Conservation (phyloP, 345 rosid genomes). For the Eucalyptus cladocalyx region DNA sequence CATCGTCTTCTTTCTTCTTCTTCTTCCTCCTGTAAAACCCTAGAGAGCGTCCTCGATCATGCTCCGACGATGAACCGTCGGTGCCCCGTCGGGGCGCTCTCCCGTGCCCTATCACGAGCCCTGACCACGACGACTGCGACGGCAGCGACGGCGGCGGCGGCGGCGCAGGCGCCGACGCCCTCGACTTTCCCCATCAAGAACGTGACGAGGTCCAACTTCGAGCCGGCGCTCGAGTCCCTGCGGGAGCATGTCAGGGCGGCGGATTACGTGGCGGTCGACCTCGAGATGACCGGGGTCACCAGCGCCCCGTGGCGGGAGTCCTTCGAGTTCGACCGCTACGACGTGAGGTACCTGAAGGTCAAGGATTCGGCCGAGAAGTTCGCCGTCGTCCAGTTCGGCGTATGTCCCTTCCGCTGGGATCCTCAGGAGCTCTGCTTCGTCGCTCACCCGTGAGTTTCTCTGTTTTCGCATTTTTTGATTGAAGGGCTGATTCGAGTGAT, state of each 20-base stretch:
- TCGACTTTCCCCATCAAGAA: conserved; percentile 65
- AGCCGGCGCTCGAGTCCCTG: conserved; percentile 41
- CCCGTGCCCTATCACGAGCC: not conserved
- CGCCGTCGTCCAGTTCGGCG: conserved; percentile 92
- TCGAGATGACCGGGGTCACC: conserved; percentile 88
- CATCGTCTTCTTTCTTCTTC: not conserved
- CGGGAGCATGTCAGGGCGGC: conserved; percentile 51
- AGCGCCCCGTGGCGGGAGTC: conserved; percentile 93
- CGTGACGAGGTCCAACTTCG: conserved; percentile 74
- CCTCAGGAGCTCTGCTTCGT: conserved; percentile 42
- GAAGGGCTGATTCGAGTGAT: not conserved
- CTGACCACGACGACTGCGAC: not conserved
- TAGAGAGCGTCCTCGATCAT: not conserved
- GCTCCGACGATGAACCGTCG: not conserved
- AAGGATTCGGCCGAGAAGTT: conserved; percentile 95
- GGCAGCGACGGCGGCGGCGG: not conserved
- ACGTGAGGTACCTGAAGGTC: conserved; percentile 71
- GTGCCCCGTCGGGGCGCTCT: not conserved
- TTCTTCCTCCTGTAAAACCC: not conserved
- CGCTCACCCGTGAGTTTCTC: conserved; percentile 54
- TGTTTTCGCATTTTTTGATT: not conserved
- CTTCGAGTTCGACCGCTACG: conserved; percentile 68
- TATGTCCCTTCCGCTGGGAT: conserved; percentile 95
- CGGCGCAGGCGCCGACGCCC: conserved; percentile 1
- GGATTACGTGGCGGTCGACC: conserved; percentile 87